Base-by-base conservation (phyloP, 2,329 filamentous ascomycete genomes). In the Ilyonectria sp. region DNA sequence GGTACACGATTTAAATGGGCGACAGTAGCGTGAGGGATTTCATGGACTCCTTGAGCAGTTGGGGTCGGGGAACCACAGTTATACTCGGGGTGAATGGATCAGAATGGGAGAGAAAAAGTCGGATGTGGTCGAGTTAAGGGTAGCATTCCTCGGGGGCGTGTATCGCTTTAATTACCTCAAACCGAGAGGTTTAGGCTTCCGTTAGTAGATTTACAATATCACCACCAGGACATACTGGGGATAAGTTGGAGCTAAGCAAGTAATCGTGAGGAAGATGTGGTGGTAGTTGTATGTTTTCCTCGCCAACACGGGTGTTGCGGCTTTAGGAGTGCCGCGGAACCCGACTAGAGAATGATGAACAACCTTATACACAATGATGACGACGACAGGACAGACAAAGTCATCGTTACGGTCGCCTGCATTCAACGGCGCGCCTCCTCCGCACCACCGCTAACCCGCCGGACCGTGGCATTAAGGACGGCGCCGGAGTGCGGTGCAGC, bases 1-100 rank as follows among this genome's bases (percentile, higher is more conserved):
- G 79, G 57, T 88, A 86, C 69, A 86, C 85, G 31, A 78, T 78
- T 58, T 82, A 71, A 61, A 70, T 23, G n/a, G 29, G 26, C 5
- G 5, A 19, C 19, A 23, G 10, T 8, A 6, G 4, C 19, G 44
- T 0, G 19, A 8, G 15, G 15, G 19, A 17, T n/a, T 6, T 1
- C 40, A n/a, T 43, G 15, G 40, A 5, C 2, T 43, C 8, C 3
- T 40, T 17, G 37, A n/a, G 8, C 17, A 43, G 31, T 11, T 9
- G 11, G 31, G 31, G 31, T 10, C 2, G 6, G 31, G 31, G 31
- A 11, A 33, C 2, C 8, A 11, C 9, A 9, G 31, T 33, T 33
- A 33, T 11, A 33, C 5, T 9, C 26, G 6, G 31, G 11, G 31
- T 33, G 31, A 11, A 11, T 50, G 47, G 47, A 15, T 17, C 10